A percentile compares a stretch with the other conserved stretches of the same genome.
Conservation (phyloP, 2,329 filamentous ascomycete species). For the Arthrinium phaeospermum region DNA sequence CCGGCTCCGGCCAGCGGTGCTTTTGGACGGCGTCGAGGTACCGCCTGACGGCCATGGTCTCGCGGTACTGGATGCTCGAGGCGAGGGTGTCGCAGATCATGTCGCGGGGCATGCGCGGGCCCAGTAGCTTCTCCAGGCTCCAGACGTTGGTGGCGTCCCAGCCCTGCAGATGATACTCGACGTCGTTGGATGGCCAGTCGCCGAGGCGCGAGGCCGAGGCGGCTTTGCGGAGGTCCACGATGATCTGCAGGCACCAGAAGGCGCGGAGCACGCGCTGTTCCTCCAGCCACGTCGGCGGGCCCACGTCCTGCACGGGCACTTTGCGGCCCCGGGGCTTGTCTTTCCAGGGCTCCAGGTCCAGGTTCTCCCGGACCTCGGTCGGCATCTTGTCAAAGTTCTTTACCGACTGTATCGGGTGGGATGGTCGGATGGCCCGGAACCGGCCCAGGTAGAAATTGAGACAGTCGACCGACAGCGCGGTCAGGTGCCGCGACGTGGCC, state of each 20-base stretch:
- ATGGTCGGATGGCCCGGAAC: neutral
- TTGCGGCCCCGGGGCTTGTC: neutral
- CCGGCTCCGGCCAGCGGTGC: neutral
- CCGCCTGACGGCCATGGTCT: neutral
- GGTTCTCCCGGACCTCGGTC: neutral
- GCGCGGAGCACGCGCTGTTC: conserved; percentile 19
- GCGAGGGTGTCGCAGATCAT: neutral
- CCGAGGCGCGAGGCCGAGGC: neutral
- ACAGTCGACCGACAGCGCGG: neutral
- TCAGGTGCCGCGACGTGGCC: neutral
- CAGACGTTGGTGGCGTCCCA: neutral
- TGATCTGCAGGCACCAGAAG: conserved; percentile 19
- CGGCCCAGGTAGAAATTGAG: neutral
- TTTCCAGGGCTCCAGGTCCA: neutral
- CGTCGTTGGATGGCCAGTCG: neutral
- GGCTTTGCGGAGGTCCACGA: conserved; percentile 16
- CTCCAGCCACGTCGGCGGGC: conserved; percentile 20
- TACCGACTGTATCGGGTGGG: neutral
- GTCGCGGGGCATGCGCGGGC: neutral
- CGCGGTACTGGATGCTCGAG: neutral
- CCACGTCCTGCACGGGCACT: neutral
- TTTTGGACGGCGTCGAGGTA: neutral
- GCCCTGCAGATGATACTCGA: neutral
- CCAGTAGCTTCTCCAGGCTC: neutral
- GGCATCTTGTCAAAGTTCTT: neutral